A percentile compares a stretch with the other conserved stretches of the same genome.
phyloP scores from a whole-genome alignment of 441 rosid species.

The Gossypium gossypioides region DNA sequence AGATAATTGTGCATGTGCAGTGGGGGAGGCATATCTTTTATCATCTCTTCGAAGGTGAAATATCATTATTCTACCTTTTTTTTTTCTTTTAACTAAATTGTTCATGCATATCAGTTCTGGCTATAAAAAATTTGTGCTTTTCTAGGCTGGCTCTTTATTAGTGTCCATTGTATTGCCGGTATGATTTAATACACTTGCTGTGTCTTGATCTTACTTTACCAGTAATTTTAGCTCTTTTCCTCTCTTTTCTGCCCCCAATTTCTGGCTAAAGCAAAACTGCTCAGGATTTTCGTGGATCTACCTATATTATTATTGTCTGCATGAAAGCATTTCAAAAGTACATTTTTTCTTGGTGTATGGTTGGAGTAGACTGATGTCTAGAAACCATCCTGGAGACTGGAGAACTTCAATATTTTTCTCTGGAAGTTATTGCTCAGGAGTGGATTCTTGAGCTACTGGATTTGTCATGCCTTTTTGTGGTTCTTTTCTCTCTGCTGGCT shows the following conservation, averaged over 20 bases:
- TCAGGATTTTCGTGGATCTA: not conserved
- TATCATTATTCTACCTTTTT: slow-evolving; percentile 6
- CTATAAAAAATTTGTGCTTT: not conserved
- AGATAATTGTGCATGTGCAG: slow-evolving; percentile 66
- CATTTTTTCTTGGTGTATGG: not conserved
- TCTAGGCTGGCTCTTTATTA: not conserved
- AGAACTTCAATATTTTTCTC: not conserved
- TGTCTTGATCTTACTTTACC: not conserved
- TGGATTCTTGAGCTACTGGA: not conserved
- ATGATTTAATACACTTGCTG: not conserved
- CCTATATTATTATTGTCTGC: not conserved
- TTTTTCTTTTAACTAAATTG: not conserved
- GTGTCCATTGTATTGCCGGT: not conserved
- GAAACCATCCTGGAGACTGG: not conserved
- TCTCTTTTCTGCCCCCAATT: not conserved
- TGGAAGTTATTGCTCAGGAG: not conserved
- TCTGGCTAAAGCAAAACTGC: not conserved
- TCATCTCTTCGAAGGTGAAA: slow-evolving; percentile 79
- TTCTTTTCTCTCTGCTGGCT: not conserved
- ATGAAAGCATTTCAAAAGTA: not conserved
- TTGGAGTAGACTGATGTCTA: not conserved
- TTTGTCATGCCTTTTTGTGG: not conserved
- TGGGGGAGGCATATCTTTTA: slow-evolving; percentile 73
- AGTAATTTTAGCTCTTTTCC: not conserved
- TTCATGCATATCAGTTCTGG: not conserved